Evolutionary conservation across 1,284 basidiomycete genomes (phyloP).

Genomic region (Rhodofomes roseus): DNA sequence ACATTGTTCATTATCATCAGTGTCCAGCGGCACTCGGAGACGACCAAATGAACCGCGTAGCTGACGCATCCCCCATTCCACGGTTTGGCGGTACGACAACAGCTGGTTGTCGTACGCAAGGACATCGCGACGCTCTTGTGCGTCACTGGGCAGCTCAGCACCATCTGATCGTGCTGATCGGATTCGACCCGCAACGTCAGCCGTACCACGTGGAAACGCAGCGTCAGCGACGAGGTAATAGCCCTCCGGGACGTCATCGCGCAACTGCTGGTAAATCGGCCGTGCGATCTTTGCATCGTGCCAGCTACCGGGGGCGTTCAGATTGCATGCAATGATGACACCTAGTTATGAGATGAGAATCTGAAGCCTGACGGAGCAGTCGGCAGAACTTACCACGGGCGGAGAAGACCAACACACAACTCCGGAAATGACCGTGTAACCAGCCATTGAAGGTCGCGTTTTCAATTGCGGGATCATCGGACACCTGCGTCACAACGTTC

Average conservation of each 20-base stretch:
- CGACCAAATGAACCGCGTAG: conserved; percentile 40
- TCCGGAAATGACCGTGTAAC: conserved; percentile 38
- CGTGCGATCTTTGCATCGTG: conserved; percentile 40
- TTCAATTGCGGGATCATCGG: conserved; percentile 36
- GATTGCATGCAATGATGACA: conserved; percentile 28
- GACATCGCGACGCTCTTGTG: conserved; percentile 10
- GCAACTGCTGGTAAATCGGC: conserved; percentile 35
- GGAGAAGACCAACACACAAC: conserved; percentile 27
- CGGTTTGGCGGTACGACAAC: conserved; percentile 30
- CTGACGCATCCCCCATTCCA: conserved; percentile 42
- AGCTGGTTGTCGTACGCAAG: not conserved
- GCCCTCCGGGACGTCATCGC: conserved; percentile 29
- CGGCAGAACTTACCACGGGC: conserved; percentile 25
- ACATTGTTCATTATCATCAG: conserved; percentile 22
- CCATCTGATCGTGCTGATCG: conserved; percentile 38
- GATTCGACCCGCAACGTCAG: conserved; percentile 31
- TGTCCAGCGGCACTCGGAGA: conserved; percentile 33
- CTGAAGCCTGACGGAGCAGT: not conserved
- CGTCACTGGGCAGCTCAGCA: conserved; percentile 22
- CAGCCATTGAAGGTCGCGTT: conserved; percentile 50
- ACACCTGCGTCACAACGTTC: conserved; percentile 20
- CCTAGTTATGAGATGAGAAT: conserved; percentile 5
- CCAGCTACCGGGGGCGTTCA: conserved; percentile 47
- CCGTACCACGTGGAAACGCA: conserved; percentile 38
- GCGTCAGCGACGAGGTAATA: conserved; percentile 42